These are phyloP conservation scores for Durotheca rogersii DNA, from an alignment of 495 filamentous ascomycete genomes.

Conservation along the genomic window DNA sequence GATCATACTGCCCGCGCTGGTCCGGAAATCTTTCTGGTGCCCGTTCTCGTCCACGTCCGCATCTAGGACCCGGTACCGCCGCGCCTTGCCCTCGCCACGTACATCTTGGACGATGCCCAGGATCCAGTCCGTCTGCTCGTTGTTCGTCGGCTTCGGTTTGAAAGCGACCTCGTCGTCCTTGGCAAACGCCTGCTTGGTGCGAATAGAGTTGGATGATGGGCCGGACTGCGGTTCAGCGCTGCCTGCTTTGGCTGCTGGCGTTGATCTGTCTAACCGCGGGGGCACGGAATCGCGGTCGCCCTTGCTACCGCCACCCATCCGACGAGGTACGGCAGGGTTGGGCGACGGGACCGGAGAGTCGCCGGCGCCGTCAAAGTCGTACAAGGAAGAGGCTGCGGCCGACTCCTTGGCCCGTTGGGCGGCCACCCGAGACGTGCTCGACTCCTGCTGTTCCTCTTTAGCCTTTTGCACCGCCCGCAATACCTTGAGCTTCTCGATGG, in stretches of 20 bases:
- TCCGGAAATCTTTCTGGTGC: constrained; percentile 72
- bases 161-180: constrained; percentile 84
- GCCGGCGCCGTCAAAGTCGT: constrained; percentile 67
- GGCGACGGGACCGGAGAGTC: constrained; percentile 72
- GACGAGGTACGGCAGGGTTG: constrained; percentile 44
- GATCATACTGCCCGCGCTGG: constrained; percentile 77
- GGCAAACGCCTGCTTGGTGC: constrained; percentile 55
- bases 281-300: constrained; percentile 51
- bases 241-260: constrained; percentile 45
- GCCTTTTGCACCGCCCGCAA: constrained; percentile 50
- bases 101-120: constrained; percentile 85
- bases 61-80: constrained; percentile 93
- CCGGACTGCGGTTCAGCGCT: constrained; percentile 47
- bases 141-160: constrained; percentile 70
- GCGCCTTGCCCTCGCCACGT: constrained; percentile 80
- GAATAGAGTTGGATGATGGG: constrained; percentile 32
- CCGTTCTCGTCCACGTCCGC: constrained; percentile 81
- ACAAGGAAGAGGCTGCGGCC: constrained; percentile 47
- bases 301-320: constrained; percentile 34
- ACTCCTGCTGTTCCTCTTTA: constrained; percentile 63
- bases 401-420: constrained; percentile 34
- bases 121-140: constrained; percentile 79
- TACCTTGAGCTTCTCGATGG: constrained; percentile 49
- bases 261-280: constrained; percentile 46
- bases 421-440: constrained; percentile 33